These are phyloP conservation scores for Fraxinus nigra DNA, from an alignment of 305 asterid genomes.

Conservation along the genomic window DNA sequence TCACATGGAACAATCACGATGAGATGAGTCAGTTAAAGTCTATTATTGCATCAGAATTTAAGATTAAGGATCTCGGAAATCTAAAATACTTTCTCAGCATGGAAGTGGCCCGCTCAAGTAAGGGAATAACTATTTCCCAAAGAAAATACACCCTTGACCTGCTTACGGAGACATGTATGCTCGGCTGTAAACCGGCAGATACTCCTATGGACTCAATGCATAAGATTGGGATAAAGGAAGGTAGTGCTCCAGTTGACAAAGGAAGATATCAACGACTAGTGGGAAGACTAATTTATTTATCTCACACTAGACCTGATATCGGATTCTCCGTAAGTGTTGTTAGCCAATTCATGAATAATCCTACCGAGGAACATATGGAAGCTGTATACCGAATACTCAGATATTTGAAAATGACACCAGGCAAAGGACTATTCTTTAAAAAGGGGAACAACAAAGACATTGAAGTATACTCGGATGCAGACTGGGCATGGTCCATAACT, in stretches of 20 bases:
- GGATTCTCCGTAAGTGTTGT: not conserved
- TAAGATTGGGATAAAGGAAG: not conserved
- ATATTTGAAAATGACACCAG: too few relatives aligned
- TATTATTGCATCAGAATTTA: not conserved
- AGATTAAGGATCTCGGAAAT: not conserved
- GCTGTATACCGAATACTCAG: not conserved
- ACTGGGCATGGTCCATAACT: not conserved
- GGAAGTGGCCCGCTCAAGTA: not conserved
- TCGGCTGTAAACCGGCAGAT: not conserved
- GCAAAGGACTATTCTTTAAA: not conserved
- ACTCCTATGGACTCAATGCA: not conserved
- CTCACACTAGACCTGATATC: not conserved
- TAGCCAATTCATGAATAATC: not conserved
- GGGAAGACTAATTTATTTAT: not conserved
- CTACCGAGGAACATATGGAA: not conserved
- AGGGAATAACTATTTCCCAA: not conserved
- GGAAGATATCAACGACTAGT: not conserved
- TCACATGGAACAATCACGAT: not conserved
- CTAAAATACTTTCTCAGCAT: not conserved
- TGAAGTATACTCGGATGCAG: not conserved
- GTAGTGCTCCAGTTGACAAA: not conserved
- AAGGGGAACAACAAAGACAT: not conserved
- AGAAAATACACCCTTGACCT: not conserved
- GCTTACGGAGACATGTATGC: not conserved
- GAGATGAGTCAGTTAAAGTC: not conserved